Evolutionary conservation across 2,329 filamentous ascomycete genomes (phyloP).

Genomic region (Xylariaceae sp.): DNA sequence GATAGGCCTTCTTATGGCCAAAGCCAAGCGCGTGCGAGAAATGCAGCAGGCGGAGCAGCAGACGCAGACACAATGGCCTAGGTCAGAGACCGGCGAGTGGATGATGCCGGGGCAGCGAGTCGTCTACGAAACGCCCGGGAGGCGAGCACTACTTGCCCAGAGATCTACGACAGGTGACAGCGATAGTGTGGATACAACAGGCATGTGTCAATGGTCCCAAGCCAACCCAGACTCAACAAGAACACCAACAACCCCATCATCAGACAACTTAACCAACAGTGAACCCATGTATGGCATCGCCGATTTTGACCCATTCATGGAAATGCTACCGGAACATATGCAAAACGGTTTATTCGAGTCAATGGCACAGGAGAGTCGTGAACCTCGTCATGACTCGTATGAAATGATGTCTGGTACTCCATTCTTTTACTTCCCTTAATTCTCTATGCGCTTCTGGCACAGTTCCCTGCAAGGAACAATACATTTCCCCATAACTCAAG

Average conservation of each 20-base stretch:
- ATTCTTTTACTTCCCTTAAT: conserved; percentile 13
- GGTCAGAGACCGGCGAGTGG: not conserved
- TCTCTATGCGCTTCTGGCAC: not conserved
- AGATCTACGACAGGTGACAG: not conserved
- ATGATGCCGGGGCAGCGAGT: conserved; percentile 6
- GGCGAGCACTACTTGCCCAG: not conserved
- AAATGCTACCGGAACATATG: conserved; percentile 19
- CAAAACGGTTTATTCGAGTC: conserved; percentile 21
- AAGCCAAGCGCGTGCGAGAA: conserved; percentile 20
- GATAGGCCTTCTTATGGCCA: conserved; percentile 24
- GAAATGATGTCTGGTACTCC: not conserved
- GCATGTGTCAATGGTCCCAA: not conserved
- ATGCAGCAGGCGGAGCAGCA: conserved; percentile 12
- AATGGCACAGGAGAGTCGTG: not conserved
- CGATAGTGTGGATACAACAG: not conserved
- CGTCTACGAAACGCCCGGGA: not conserved
- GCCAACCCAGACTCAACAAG: not conserved
- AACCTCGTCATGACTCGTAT: not conserved
- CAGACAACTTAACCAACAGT: not conserved
- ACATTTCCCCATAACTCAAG: not conserved
- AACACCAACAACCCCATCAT: not conserved
- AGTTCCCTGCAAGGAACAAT: not conserved
- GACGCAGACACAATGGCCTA: not conserved
- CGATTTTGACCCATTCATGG: conserved; percentile 22
- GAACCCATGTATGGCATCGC: conserved; percentile 4